Evolutionary conservation across 2,329 filamentous ascomycete genomes (phyloP), one percentile per base, ranked within the genome.

Genomic region (Colletotrichum sidae): DNA sequence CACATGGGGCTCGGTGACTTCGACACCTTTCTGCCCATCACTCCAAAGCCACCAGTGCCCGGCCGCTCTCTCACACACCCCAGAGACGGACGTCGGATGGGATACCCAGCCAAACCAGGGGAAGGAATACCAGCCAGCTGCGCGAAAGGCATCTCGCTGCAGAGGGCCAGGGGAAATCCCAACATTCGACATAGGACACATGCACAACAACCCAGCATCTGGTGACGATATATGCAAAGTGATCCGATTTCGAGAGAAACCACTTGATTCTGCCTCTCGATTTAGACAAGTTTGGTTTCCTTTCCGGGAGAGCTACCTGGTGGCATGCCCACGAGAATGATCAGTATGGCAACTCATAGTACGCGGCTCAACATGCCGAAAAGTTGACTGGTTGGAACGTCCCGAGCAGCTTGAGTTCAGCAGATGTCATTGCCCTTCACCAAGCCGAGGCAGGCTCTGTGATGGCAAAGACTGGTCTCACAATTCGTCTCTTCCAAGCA

Each of bases 161-260:
- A 56, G 62, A 65, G 33, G 63, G 25, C 53, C 53, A 46, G 41
- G 50, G 63, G 37, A 25, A 25, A 62, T 34, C 66, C 66, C 41
- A 70, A 71, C 71, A 62, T 73, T 72, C 72, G 71, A 75, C 73
- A 54, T 51, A 51, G n/a, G 59, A 55, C 67, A 67, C 52, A 53
- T 55, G 46, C 58, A 55, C 41, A 57, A 47, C 51, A 57, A 47
- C 51, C 55, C 58, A 64, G 52, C 44, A 67, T 70, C 70, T 71
- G 70, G 69, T 61, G 59, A 70, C 65, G 69, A 67, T 67, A 60
- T 69, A 56, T 60, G 62, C 58, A 41, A 57, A 61, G 63, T 75
- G 70, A 72, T 74, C 71, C 71, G 73, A 75, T 70, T 52, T 60
- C 37, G 57, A 57, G 55, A 52, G 62, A 72, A 71, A 74, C 72